phyloP scores from a whole-genome alignment of 495 filamentous ascomycete species.

The Xylaria castorea region DNA sequence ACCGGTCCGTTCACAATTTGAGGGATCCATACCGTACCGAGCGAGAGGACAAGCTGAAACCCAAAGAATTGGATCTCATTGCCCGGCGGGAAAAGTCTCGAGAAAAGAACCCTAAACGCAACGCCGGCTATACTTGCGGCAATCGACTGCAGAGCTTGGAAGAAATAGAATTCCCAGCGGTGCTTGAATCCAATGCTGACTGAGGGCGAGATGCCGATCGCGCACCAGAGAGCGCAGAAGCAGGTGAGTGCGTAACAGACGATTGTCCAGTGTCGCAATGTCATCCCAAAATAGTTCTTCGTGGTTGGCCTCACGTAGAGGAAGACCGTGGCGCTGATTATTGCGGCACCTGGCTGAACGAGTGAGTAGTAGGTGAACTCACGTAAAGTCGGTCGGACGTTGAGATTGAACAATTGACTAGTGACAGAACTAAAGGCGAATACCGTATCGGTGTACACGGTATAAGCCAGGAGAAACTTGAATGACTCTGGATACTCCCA shows the following conservation, averaged over 20 bases:
- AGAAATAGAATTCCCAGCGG: constrained; percentile 16
- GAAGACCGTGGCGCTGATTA: neutral
- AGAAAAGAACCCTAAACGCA: constrained; percentile 3
- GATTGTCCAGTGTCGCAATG: constrained; percentile 6
- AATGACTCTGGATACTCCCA: constrained; percentile 9
- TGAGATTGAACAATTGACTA: constrained; percentile 4
- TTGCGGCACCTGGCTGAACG: neutral
- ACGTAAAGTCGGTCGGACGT: constrained; percentile 2
- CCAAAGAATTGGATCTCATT: constrained; percentile 13
- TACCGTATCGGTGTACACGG: constrained; percentile 1
- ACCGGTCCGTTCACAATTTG: constrained; percentile 9
- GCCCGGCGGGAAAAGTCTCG: constrained; percentile 8
- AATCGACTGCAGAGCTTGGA: constrained; percentile 11
- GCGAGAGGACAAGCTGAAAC: constrained; percentile 8
- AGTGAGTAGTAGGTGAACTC: constrained; percentile 19
- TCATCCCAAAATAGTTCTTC: neutral
- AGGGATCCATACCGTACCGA: constrained; percentile 13
- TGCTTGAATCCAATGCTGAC: constrained; percentile 8
- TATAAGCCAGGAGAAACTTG: constrained; percentile 10
- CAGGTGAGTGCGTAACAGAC: neutral
- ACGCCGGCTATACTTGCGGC: neutral
- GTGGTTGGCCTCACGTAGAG: neutral
- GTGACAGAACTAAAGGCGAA: constrained; percentile 5
- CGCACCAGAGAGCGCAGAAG: constrained; percentile 12
- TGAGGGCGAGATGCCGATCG: neutral